Conservation (phyloP, 345 rosid genomes). For the Populus simonii region DNA sequence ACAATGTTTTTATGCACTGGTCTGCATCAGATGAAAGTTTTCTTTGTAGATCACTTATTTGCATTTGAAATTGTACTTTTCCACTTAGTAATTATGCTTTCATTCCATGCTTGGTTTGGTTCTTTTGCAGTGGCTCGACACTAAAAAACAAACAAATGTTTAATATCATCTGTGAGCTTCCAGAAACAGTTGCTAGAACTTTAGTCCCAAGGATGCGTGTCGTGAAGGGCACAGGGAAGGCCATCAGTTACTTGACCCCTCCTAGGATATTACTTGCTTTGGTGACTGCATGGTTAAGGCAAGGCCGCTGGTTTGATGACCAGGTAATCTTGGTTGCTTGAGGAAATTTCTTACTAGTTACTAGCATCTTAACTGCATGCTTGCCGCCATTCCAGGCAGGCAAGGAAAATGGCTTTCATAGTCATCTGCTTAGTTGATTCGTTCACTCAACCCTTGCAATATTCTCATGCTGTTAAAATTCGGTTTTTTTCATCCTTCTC, state of each 20-base stretch:
- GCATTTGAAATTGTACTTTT: neutral
- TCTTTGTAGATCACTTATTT: neutral
- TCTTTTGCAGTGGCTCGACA: slow-evolving; percentile 68
- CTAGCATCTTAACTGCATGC: neutral
- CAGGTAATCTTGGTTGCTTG: slow-evolving; percentile 45
- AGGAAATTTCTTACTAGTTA: neutral
- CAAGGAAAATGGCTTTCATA: neutral
- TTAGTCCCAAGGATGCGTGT: slow-evolving; percentile 87
- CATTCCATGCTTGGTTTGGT: neutral
- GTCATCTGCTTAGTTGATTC: too few species aligned
- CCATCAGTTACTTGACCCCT: slow-evolving; percentile 79
- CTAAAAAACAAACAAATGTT: slow-evolving; percentile 79
- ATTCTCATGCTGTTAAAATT: too few species aligned
- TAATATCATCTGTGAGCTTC: slow-evolving; percentile 88
- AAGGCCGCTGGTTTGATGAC: slow-evolving; percentile 94
- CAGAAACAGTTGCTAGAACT: slow-evolving; percentile 93
- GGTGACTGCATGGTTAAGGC: slow-evolving; percentile 85
- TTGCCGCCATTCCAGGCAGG: neutral
- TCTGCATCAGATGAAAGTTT: neutral
- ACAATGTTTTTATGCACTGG: neutral
- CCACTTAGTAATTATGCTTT: neutral
- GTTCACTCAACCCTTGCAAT: too few species aligned
- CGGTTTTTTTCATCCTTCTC: too few species aligned
- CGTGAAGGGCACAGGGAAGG: slow-evolving; percentile 77
- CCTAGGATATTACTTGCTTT: slow-evolving; percentile 89